A percentile compares a stretch with the other conserved stretches of the same genome.
phyloP scores from a whole-genome alignment of 23 red algal species.

The Rhodosorus marinus region DNA sequence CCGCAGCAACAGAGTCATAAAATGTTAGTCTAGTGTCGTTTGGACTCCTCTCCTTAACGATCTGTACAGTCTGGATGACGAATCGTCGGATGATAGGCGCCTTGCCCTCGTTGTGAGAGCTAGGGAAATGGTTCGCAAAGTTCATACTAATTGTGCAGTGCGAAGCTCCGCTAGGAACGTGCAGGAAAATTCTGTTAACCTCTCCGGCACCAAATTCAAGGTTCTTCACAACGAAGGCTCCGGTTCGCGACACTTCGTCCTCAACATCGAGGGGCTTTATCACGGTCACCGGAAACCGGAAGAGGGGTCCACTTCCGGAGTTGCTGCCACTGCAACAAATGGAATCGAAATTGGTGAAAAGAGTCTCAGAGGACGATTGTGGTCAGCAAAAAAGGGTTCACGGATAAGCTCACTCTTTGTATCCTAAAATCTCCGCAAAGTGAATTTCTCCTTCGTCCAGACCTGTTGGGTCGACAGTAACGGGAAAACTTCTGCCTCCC shows the following conservation, averaged over 20 bases:
- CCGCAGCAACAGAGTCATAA: neutral
- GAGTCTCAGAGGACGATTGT: neutral
- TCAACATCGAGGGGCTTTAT: slow-evolving; percentile 36
- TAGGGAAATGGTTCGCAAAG: neutral
- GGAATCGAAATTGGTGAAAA: neutral
- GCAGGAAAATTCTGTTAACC: slow-evolving; percentile 37
- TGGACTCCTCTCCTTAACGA: neutral
- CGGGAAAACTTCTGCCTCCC: slow-evolving; percentile 21
- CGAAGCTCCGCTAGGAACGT: slow-evolving; percentile 26
- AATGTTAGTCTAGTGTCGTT: neutral
- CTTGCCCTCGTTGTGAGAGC: neutral
- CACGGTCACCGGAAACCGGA: slow-evolving; percentile 43
- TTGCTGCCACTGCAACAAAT: neutral
- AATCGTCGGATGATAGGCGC: slow-evolving; percentile 1
- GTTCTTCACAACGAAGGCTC: slow-evolving; percentile 14
- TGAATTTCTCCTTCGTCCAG: slow-evolving; percentile 22
- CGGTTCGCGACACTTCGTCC: slow-evolving; percentile 10
- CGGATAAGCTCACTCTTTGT: too few species aligned
- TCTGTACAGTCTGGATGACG: neutral
- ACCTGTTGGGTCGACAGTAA: slow-evolving; percentile 24
- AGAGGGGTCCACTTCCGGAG: slow-evolving; percentile 24
- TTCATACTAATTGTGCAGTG: slow-evolving; percentile 14
- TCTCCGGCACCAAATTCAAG: slow-evolving; percentile 25
- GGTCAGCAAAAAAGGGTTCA: too few species aligned
- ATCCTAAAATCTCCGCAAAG: slow-evolving; percentile 30